Percentiles rank a stretch among this genome's conserved stretches.
These are phyloP conservation scores for Epithemia pelagica DNA, from an alignment of 108 stramenopile genomes.

Conservation along the genomic window DNA sequence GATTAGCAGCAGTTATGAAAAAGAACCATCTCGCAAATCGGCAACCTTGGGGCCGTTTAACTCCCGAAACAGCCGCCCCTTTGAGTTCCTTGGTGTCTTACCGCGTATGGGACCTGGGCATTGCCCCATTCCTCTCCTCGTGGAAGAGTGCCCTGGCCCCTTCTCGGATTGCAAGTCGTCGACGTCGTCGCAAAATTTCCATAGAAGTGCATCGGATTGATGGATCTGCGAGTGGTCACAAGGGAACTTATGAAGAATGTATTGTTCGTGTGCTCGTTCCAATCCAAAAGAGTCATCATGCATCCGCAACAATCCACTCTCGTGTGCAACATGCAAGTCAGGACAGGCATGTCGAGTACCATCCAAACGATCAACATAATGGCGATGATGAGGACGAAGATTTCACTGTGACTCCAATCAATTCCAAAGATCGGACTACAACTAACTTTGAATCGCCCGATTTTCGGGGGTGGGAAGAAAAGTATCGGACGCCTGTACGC, in stretches of 20 bases:
- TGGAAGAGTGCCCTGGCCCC: no score
- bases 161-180: no score
- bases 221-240: no score
- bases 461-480: constrained; percentile 47
- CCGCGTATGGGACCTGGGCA: no score
- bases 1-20: no score
- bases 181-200: constrained; percentile 32
- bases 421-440: constrained; percentile 1
- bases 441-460: not conserved
- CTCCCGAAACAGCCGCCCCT: no score
- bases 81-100: no score
- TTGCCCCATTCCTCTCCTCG: no score
- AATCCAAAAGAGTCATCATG: not conserved
- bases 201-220: constrained; percentile 36
- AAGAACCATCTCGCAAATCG: no score
- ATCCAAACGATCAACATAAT: constrained; percentile 21
- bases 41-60: no score
- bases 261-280: constrained; percentile 19
- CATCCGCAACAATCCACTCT: not conserved
- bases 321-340: not conserved
- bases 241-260: constrained; percentile 30
- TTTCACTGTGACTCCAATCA: constrained; percentile 11
- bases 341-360: no score
- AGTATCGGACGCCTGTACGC: constrained; percentile 39
- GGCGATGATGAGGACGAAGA: constrained; percentile 12